A percentile compares a stretch with the other conserved stretches of the same genome.
Evolutionary conservation across 768 basidiomycete genomes (phyloP).

Genomic region (Lactarius hatsudake): DNA sequence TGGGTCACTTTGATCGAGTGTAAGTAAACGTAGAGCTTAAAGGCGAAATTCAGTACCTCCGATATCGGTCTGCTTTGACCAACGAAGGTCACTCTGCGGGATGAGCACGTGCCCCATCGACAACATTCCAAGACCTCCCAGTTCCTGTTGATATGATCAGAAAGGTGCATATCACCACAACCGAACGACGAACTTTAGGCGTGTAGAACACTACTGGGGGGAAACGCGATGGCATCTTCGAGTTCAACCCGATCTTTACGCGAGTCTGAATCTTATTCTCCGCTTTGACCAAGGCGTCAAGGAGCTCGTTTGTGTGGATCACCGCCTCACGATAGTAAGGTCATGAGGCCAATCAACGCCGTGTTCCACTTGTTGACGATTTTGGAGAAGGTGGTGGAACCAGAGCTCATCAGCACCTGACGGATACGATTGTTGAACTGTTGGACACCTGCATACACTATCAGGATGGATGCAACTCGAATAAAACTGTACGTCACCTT

Average conservation of each 20-base stretch:
- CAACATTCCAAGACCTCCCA: constrained; percentile 97
- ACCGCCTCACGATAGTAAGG: constrained; percentile 98
- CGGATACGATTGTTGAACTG: constrained; percentile 98
- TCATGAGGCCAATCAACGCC: constrained; percentile 93
- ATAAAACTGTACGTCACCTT: constrained; percentile 47
- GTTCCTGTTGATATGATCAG: constrained; percentile 50
- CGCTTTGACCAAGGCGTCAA: constrained; percentile 95
- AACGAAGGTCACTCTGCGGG: constrained; percentile 94
- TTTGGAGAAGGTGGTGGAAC: constrained; percentile 98
- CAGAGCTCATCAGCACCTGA: constrained; percentile 97
- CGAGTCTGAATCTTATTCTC: constrained; percentile 99
- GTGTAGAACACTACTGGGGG: constrained; percentile 96
- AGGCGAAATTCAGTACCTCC: constrained; percentile 50
- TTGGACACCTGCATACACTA: constrained; percentile 62
- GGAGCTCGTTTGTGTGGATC: constrained; percentile 93
- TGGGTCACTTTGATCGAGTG: constrained; percentile 76
- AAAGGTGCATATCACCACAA: constrained; percentile 8
- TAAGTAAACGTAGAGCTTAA: background rate
- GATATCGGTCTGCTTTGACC: constrained; percentile 98
- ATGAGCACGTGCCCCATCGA: constrained; percentile 99
- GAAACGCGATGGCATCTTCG: constrained; percentile 99
- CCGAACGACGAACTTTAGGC: constrained; percentile 59
- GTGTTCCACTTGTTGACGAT: constrained; percentile 99
- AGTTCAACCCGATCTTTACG: constrained; percentile 99
- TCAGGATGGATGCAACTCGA: constrained; percentile 15